These are phyloP conservation scores for Hippophae rhamnoides DNA, from an alignment of 306 rosid species.

Conservation along the genomic window DNA sequence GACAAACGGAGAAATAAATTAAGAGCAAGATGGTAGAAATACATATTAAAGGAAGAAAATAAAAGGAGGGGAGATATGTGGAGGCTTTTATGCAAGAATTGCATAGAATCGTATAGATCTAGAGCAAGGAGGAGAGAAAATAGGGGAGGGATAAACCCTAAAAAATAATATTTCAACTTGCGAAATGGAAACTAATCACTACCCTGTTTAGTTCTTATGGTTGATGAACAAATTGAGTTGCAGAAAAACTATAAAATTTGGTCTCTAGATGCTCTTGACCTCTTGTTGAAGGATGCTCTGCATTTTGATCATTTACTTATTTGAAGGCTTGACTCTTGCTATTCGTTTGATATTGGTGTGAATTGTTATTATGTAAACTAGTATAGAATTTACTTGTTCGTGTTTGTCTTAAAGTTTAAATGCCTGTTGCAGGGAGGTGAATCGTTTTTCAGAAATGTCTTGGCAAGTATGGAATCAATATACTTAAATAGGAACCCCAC, in stretches of 20 bases:
- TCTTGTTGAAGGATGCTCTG: not conserved
- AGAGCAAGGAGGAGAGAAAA: too few relatives aligned
- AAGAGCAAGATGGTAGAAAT: too few relatives aligned
- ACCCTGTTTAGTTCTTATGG: too few relatives aligned
- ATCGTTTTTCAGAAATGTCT: constrained; percentile 56
- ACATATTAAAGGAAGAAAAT: too few relatives aligned
- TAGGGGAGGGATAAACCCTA: too few relatives aligned
- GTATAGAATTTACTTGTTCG: not conserved
- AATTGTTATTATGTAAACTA: not conserved
- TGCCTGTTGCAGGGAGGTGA: constrained; percentile 51
- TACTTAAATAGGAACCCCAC: constrained; percentile 83
- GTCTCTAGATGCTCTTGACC: not conserved
- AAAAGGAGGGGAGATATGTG: too few relatives aligned
- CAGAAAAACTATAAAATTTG: not conserved
- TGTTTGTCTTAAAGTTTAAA: constrained; percentile 6
- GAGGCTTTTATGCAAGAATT: too few relatives aligned
- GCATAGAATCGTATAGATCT: too few relatives aligned
- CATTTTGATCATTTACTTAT: not conserved
- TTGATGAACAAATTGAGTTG: not conserved
- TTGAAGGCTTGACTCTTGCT: not conserved
- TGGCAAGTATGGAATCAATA: constrained; percentile 65
- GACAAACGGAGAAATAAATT: too few relatives aligned
- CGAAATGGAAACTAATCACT: too few relatives aligned
- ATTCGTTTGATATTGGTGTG: not conserved
- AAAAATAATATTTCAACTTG: too few relatives aligned